A percentile compares a stretch with the other conserved stretches of the same genome.
Evolutionary conservation across 169 alveolate genomes (phyloP).

Genomic region (Eimeria sp.): DNA sequence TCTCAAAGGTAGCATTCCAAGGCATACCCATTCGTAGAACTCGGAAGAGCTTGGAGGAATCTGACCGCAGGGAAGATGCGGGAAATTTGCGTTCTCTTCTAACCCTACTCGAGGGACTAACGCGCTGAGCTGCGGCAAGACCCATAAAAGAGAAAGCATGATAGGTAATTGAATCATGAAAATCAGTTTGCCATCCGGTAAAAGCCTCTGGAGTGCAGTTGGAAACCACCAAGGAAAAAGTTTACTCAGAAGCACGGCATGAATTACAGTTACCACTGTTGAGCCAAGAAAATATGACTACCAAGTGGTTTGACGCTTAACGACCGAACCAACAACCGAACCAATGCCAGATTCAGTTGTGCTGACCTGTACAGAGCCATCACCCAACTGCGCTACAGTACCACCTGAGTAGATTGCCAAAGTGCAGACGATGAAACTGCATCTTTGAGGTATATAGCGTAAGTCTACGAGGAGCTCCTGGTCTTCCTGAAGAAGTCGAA

Average conservation of each 20-base stretch:
- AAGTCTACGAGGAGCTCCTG: slow-evolving; percentile 72
- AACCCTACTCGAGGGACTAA: slow-evolving; percentile 55
- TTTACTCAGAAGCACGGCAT: not conserved
- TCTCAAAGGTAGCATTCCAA: slow-evolving; percentile 68
- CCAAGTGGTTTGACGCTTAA: not conserved
- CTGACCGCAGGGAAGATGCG: slow-evolving; percentile 71
- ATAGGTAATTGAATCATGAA: not conserved
- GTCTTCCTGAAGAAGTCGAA: slow-evolving; percentile 69
- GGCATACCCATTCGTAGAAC: slow-evolving; percentile 74
- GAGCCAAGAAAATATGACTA: not conserved
- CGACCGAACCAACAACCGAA: not conserved
- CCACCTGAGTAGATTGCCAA: slow-evolving; percentile 81
- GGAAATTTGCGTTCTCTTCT: slow-evolving; percentile 38
- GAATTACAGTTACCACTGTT: not conserved
- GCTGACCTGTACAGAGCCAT: slow-evolving; percentile 72
- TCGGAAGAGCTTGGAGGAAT: slow-evolving; percentile 68
- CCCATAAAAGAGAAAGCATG: slow-evolving; percentile 12
- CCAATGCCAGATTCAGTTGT: not conserved
- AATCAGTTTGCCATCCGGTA: not conserved
- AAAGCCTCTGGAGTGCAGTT: not conserved
- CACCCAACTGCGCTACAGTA: slow-evolving; percentile 43
- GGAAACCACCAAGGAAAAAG: not conserved
- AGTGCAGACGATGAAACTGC: slow-evolving; percentile 80
- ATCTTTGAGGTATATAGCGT: slow-evolving; percentile 44
- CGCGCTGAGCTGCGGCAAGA: slow-evolving; percentile 43